A percentile compares a stretch with the other conserved stretches of the same genome.
phyloP scores from a whole-genome alignment of 2,329 filamentous ascomycete genomes.

The Metarhizium robertsii region DNA sequence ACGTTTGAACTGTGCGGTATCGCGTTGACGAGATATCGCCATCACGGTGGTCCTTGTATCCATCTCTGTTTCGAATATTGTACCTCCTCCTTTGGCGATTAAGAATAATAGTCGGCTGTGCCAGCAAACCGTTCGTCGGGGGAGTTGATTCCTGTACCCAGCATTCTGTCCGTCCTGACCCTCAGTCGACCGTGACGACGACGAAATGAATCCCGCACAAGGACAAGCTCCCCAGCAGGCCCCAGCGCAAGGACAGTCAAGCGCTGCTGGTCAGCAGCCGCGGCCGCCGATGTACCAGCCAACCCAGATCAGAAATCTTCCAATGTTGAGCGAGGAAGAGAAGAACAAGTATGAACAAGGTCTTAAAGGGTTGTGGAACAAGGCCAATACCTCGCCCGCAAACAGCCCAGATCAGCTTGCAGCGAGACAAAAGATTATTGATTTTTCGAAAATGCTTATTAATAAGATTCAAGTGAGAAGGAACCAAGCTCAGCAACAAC shows the following conservation, averaged over 20 bases:
- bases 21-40: not conserved
- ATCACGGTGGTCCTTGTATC: not conserved
- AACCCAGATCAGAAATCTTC: slow-evolving; percentile 40
- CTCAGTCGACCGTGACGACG: not conserved
- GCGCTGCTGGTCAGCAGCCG: slow-evolving; percentile 14
- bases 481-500: slow-evolving; percentile 24
- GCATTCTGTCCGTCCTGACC: not conserved
- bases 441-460: slow-evolving; percentile 50
- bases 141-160: not conserved
- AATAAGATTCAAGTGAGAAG: slow-evolving; percentile 38
- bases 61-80: not conserved
- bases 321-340: slow-evolving; percentile 43
- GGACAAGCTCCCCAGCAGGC: slow-evolving; percentile 13
- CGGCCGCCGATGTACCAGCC: slow-evolving; percentile 38
- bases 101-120: not conserved
- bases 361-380: slow-evolving; percentile 42
- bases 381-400: slow-evolving; percentile 36
- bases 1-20: not conserved
- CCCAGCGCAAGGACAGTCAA: slow-evolving; percentile 15
- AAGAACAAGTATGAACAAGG: slow-evolving; percentile 51
- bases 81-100: not conserved
- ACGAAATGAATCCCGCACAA: slow-evolving; percentile 16
- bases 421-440: slow-evolving; percentile 47
- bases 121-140: not conserved
- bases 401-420: slow-evolving; percentile 39